phyloP scores from a whole-genome alignment of 495 filamentous ascomycete genomes.

The Lophium mytilinum region DNA sequence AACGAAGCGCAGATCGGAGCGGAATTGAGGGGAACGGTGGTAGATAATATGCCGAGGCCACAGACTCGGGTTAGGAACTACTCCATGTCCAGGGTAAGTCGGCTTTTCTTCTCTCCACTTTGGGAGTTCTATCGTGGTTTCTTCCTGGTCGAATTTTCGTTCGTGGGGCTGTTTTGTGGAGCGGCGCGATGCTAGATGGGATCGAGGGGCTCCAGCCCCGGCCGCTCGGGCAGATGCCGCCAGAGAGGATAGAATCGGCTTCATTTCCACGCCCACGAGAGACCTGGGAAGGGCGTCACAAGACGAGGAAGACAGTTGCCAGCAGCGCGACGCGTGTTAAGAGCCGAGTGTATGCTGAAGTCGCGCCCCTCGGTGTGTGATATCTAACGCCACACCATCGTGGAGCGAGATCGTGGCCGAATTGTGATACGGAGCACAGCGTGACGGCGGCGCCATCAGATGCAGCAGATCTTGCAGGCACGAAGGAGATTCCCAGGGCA shows the following conservation, averaged over 20 bases:
- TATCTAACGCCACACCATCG: too few species aligned
- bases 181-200: too few species aligned
- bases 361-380: too few species aligned
- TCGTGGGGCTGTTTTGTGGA: neutral
- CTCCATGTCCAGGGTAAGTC: neutral
- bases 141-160: neutral
- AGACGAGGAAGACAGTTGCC: neutral
- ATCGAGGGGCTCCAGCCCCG: too few species aligned
- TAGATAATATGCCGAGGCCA: neutral
- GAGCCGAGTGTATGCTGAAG: too few species aligned
- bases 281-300: slow-evolving; percentile 7
- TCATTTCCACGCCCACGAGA: neutral
- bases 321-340: neutral
- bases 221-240: neutral
- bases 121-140: neutral
- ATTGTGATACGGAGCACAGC: too few species aligned
- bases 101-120: neutral
- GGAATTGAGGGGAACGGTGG: too few species aligned
- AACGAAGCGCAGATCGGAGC: too few species aligned
- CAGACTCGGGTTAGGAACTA: neutral
- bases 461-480: too few species aligned
- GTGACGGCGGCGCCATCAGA: too few species aligned
- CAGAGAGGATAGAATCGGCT: neutral
- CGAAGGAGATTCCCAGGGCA: too few species aligned
- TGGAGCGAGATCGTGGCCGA: too few species aligned